These are phyloP conservation scores for Nepenthes gracilis DNA, from an alignment of 148 eudicot genomes.

Conservation along the genomic window DNA sequence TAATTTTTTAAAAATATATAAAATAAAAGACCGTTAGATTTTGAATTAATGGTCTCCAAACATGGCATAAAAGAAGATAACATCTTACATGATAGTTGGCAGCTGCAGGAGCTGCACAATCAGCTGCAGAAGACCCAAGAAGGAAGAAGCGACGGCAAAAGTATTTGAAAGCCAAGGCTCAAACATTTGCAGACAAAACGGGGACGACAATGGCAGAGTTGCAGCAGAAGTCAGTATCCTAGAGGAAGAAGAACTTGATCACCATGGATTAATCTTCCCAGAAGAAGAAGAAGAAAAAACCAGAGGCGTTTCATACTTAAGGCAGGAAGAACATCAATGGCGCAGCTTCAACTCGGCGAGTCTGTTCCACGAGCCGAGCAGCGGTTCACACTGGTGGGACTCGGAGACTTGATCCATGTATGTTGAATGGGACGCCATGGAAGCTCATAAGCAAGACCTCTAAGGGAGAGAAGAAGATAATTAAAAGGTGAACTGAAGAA, in stretches of 20 bases:
- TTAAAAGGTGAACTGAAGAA: too few species aligned
- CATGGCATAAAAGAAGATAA: not conserved
- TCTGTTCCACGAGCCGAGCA: conserved; percentile 27
- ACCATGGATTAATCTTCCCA: conserved; percentile 14
- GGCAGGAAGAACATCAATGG: conserved; percentile 30
- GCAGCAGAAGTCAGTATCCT: conserved; percentile 13
- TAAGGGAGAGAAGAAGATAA: too few species aligned
- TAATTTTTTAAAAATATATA: too few species aligned
- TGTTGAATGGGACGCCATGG: too few species aligned
- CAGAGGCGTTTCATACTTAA: conserved; percentile 16
- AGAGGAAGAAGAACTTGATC: conserved; percentile 15
- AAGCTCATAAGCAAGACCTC: too few species aligned
- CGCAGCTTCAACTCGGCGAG: conserved; percentile 26
- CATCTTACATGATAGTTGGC: not conserved
- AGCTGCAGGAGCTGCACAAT: conserved; percentile 23
- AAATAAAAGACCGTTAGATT: not conserved
- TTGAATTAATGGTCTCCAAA: not conserved
- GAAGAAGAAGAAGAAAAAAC: conserved; percentile 24
- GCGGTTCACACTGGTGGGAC: conserved; percentile 56
- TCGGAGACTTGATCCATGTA: conserved; percentile 20
- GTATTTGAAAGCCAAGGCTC: not conserved
- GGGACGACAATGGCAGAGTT: not conserved
- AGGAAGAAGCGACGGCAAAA: conserved; percentile 3
- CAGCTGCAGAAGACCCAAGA: conserved; percentile 5
- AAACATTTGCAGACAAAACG: conserved; percentile 1